Evolutionary conservation across 768 basidiomycete genomes (phyloP), one percentile per base, ranked within the genome.

Genomic region (Piloderma croceum): DNA sequence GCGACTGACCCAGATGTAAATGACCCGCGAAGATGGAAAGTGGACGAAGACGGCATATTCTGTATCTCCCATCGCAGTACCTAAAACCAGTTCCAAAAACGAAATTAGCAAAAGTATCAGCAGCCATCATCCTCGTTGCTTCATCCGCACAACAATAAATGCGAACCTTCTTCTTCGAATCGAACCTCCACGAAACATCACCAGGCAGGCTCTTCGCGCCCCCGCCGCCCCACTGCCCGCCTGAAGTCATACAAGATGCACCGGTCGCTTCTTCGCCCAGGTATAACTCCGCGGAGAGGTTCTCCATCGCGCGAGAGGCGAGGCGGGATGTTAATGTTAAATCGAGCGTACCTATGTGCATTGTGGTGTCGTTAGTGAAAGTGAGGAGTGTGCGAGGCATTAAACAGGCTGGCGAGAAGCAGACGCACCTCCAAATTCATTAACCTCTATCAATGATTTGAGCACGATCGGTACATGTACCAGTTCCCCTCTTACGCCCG

Each of bases 111-210:
- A 36, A 33, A 7, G 36, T n/a, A 40, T 10, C n/a, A 22, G 37
- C 5, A 38, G n/a, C 24, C 36, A 34, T 42, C 21, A 33, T 12
- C 12, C 11, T 11, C 34, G n/a, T n/a, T n/a, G n/a, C n/a, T n/a
- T n/a, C n/a, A n/a, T n/a, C n/a, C n/a, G n/a, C n/a, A n/a, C n/a
- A n/a, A n/a, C n/a, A n/a, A n/a, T n/a, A n/a, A 36, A 7, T 15
- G 29, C 56, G 19, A 40, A 84, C 87, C 63, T 71, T 74, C 49
- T 69, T 79, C 49, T 67, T 70, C 0, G 81, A 73, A 56, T 93
- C 85, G 57, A 87, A 92, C 29, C 76, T 67, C 90, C 90, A 96
- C 23, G 80, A 82, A 3, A 84, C 77, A 20, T 73, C 79, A 49
- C 46, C 54, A n/a, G n/a, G n/a, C n/a, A n/a, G n/a, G n/a, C n/a